phyloP scores from a whole-genome alignment of 192 early-diverging fungal species.

The Entophlyctis luteolus region DNA sequence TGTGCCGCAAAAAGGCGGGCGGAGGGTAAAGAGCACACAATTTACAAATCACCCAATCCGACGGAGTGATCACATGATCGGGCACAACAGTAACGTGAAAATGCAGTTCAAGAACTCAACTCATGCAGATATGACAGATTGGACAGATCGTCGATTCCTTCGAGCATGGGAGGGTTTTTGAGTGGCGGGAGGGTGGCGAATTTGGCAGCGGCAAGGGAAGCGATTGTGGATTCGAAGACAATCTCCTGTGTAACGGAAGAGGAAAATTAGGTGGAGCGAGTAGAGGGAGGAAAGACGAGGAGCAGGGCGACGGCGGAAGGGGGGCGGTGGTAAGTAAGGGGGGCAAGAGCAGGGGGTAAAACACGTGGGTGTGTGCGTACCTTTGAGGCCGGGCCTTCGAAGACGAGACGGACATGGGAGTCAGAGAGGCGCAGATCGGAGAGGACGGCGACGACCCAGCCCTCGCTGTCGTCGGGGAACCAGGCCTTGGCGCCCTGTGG shows the following conservation, averaged over 20 bases:
- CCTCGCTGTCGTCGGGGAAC: constrained; percentile 78
- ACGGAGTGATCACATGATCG: too few relatives aligned
- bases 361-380: constrained; percentile 1
- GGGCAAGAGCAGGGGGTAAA: background rate
- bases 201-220: constrained; percentile 57
- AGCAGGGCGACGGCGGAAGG: background rate
- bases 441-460: constrained; percentile 68
- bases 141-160: constrained; percentile 79
- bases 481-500: constrained; percentile 64
- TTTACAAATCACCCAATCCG: too few relatives aligned
- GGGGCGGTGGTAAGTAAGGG: background rate
- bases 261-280: background rate
- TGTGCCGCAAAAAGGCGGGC: too few relatives aligned
- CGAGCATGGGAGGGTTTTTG: constrained; percentile 68
- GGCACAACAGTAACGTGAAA: background rate
- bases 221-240: constrained; percentile 64
- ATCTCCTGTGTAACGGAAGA: too few relatives aligned
- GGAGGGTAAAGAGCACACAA: too few relatives aligned
- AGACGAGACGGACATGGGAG: constrained; percentile 59
- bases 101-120: constrained; percentile 50
- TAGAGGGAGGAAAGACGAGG: background rate
- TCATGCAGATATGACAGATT: constrained; percentile 92
- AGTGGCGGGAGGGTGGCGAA: constrained; percentile 74
- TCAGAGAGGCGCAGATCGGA: constrained; percentile 44
- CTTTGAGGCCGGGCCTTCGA: constrained; percentile 57